Percentiles rank a stretch among this genome's conserved stretches.
Evolutionary conservation across 257 asterid genomes (phyloP).

Genomic region (Asclepias syriaca): DNA sequence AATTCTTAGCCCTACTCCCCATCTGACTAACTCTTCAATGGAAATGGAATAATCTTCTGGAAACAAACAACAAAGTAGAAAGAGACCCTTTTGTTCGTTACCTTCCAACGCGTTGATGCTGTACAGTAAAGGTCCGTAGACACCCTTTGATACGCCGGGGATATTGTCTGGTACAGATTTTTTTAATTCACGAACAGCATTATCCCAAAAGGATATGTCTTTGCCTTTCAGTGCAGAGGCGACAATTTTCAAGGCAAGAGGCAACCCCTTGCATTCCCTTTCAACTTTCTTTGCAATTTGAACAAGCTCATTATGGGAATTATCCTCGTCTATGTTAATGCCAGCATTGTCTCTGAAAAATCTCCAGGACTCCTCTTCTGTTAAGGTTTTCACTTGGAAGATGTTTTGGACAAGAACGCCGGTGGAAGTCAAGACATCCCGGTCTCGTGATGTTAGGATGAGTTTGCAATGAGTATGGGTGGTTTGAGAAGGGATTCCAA

Average conservation of each 20-base stretch:
- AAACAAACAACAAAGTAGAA: constrained; percentile 28
- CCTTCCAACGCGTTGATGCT: constrained; percentile 19
- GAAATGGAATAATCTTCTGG: constrained; percentile 15
- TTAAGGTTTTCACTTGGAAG: background rate
- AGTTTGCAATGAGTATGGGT: constrained; percentile 13
- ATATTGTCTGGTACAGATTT: background rate
- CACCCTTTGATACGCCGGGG: background rate
- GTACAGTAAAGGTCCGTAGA: constrained; percentile 13
- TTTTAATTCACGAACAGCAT: constrained; percentile 8
- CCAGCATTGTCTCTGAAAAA: constrained; percentile 17
- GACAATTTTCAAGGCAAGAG: constrained; percentile 24
- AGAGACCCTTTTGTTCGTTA: constrained; percentile 12
- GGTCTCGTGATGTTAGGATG: constrained; percentile 10
- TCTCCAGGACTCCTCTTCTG: constrained; percentile 10
- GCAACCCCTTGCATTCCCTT: constrained; percentile 22
- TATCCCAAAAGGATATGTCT: background rate
- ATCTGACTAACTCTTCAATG: constrained; percentile 15
- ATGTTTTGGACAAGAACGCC: background rate
- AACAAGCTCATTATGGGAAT: background rate
- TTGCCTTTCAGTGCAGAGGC: constrained; percentile 9
- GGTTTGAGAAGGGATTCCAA: constrained; percentile 18
- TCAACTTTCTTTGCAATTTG: constrained; percentile 6
- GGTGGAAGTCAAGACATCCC: background rate
- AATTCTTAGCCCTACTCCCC: constrained; percentile 11
- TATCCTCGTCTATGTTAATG: background rate